phyloP scores from a whole-genome alignment of 192 early-diverging fungal species.

The Rhizoclosmatium globosum region DNA sequence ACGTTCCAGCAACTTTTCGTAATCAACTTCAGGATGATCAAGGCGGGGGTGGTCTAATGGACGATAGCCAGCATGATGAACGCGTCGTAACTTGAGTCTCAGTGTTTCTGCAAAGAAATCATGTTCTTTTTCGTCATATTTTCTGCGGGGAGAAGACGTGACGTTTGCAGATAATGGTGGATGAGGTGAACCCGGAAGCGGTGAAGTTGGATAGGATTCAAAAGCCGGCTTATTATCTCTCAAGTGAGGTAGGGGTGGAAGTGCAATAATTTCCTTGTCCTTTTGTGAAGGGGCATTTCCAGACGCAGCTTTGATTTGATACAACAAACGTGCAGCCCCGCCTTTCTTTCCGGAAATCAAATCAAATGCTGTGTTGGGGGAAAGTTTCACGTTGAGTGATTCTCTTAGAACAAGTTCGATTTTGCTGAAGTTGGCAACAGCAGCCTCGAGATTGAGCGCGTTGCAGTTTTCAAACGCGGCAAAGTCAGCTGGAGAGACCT shows the following conservation, averaged over 20 bases:
- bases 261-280: too few relatives aligned
- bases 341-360: conserved; percentile 56
- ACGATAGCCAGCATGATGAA: conserved; percentile 33
- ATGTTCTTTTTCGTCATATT: conserved; percentile 47
- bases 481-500: too few relatives aligned
- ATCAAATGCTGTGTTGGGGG: conserved; percentile 48
- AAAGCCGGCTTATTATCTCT: too few relatives aligned
- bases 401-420: conserved; percentile 53
- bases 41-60: conserved; percentile 36
- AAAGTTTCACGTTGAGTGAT: conserved; percentile 53
- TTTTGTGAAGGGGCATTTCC: too few relatives aligned
- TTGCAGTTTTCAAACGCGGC: not conserved
- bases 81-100: conserved; percentile 40
- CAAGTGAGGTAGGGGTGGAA: too few relatives aligned
- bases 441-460: conserved; percentile 42
- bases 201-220: too few relatives aligned
- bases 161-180: conserved; percentile 2
- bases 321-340: conserved; percentile 50
- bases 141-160: conserved; percentile 24
- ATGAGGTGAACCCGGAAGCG: conserved; percentile 17
- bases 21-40: conserved; percentile 32
- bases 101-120: conserved; percentile 48
- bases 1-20: not conserved
- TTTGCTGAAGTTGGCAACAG: conserved; percentile 55
- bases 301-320: conserved; percentile 42